A percentile compares a stretch with the other conserved stretches of the same genome.
phyloP scores from a whole-genome alignment of 495 filamentous ascomycete genomes.

The Collariella sp. region DNA sequence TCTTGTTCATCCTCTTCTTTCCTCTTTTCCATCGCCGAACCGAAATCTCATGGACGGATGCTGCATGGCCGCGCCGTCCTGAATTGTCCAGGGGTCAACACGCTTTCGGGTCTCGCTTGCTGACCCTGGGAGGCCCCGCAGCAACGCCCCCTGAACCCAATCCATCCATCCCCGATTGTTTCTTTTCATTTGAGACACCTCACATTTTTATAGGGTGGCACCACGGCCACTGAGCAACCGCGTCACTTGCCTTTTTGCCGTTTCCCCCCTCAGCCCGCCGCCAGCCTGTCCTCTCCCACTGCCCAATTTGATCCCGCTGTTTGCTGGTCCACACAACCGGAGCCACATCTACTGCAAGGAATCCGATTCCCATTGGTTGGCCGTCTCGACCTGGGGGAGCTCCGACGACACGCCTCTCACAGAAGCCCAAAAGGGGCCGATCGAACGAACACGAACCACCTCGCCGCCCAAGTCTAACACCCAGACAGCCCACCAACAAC shows the following conservation, averaged over 20 bases:
- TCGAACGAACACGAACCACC: background rate
- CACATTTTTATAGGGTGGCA: conserved; percentile 22
- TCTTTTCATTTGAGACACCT: conserved; percentile 25
- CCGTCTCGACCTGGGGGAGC: background rate
- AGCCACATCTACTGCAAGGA: background rate
- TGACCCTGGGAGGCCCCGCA: conserved; percentile 15
- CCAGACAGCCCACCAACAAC: background rate
- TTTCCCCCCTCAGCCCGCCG: background rate
- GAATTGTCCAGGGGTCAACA: background rate
- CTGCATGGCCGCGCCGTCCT: conserved; percentile 8
- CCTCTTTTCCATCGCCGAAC: background rate
- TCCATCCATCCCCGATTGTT: conserved; percentile 21
- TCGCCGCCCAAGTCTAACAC: background rate
- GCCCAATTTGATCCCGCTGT: background rate
- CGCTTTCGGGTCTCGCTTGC: background rate
- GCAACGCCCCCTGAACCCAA: conserved; percentile 15
- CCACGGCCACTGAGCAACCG: conserved; percentile 12
- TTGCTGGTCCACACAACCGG: background rate
- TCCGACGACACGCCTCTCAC: background rate
- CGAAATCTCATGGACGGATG: background rate
- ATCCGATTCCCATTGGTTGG: conserved; percentile 6
- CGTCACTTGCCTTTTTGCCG: conserved; percentile 1
- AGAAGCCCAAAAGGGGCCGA: conserved; percentile 4
- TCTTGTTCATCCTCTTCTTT: too few species aligned
- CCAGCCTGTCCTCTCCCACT: conserved; percentile 5